Conservation (phyloP, 2,329 filamentous ascomycete species). For the Colletotrichum musae region DNA sequence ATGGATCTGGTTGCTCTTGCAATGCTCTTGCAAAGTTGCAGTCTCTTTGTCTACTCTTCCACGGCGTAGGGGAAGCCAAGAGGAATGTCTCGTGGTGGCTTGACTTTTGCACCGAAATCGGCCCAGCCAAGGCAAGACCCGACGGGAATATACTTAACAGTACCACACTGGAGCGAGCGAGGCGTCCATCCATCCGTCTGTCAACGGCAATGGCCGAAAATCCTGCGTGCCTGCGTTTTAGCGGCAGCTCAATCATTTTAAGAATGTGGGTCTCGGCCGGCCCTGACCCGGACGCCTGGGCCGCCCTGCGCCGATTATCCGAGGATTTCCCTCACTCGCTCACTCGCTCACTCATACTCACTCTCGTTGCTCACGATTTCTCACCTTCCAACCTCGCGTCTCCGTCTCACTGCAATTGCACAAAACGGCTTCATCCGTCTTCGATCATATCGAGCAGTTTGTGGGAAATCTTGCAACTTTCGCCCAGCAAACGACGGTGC, state of each 20-base stretch:
- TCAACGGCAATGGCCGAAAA: constrained; percentile 30
- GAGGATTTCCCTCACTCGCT: constrained; percentile 28
- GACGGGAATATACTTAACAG: too few species aligned
- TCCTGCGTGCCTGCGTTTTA: constrained; percentile 14
- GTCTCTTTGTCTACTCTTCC: not conserved
- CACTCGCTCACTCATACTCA: not conserved
- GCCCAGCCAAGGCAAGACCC: constrained; percentile 19
- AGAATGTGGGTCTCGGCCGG: constrained; percentile 30
- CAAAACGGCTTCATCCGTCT: too few species aligned
- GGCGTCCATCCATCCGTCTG: constrained; percentile 1
- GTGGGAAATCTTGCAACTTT: too few species aligned
- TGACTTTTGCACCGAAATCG: constrained; percentile 26
- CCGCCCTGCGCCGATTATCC: constrained; percentile 31
- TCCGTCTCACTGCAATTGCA: too few species aligned
- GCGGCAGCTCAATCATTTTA: constrained; percentile 31
- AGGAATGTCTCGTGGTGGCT: constrained; percentile 3
- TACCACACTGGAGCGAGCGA: too few species aligned
- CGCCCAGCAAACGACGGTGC: too few species aligned
- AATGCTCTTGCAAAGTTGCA: too few species aligned
- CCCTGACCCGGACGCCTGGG: constrained; percentile 25
- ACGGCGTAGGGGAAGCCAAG: not conserved
- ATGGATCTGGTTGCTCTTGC: not conserved
- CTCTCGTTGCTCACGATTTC: not conserved
- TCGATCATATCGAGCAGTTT: too few species aligned
- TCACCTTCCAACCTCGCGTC: too few species aligned